Percentiles rank a stretch among this genome's conserved stretches.
Evolutionary conservation across 495 filamentous ascomycete species (phyloP).

Genomic region (Hyaloscypha variabilis): DNA sequence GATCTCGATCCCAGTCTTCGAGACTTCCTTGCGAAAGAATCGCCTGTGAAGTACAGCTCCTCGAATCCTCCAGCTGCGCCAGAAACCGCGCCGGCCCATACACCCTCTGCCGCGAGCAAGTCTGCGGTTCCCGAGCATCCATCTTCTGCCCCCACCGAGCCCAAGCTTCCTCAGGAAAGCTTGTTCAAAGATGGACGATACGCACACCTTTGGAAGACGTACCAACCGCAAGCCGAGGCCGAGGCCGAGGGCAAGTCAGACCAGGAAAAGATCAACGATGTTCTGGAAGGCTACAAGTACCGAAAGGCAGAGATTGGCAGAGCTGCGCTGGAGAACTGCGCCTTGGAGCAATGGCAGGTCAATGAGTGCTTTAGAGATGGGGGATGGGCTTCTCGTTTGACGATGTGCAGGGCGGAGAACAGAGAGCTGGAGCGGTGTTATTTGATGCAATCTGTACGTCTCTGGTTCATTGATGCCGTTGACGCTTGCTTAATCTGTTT

Average conservation of each 20-base stretch:
- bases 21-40: slow-evolving; percentile 83
- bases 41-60: slow-evolving; percentile 67
- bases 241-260: slow-evolving; percentile 68
- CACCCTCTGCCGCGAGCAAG: slow-evolving; percentile 20
- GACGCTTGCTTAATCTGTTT: background rate
- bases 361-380: slow-evolving; percentile 75
- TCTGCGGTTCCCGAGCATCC: slow-evolving; percentile 5
- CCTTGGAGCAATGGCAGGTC: slow-evolving; percentile 76
- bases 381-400: slow-evolving; percentile 57
- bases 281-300: slow-evolving; percentile 82
- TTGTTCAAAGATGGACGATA: slow-evolving; percentile 80
- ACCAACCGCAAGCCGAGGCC: slow-evolving; percentile 66
- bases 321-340: slow-evolving; percentile 92
- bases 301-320: slow-evolving; percentile 75
- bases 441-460: slow-evolving; percentile 71
- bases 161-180: slow-evolving; percentile 40
- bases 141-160: slow-evolving; percentile 10
- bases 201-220: slow-evolving; percentile 89
- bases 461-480: background rate
- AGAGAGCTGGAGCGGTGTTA: slow-evolving; percentile 77
- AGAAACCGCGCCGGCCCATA: slow-evolving; percentile 25
- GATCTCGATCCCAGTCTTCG: slow-evolving; percentile 84
- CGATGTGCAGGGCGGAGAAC: slow-evolving; percentile 75
- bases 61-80: slow-evolving; percentile 26
- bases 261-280: slow-evolving; percentile 70